Evolutionary conservation across 1,284 basidiomycete species (phyloP), one percentile per base, ranked within the genome.

Genomic region (Ceratobasidium sp.): DNA sequence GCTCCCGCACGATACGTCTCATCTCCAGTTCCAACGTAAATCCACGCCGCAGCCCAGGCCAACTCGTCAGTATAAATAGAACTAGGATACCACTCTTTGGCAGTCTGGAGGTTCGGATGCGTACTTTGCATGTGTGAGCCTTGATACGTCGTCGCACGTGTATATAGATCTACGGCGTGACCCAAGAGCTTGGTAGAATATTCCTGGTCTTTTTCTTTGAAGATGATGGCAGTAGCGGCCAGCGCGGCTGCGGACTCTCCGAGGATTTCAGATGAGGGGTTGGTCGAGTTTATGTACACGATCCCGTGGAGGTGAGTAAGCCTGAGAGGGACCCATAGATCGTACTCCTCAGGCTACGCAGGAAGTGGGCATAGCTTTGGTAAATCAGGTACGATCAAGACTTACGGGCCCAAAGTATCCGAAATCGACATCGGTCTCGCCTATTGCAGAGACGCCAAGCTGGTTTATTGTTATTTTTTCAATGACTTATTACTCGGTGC

Each of bases 291-390:
- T 56, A 76, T 76, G 71, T 76, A 76, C 24, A 73, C 72, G 39
- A 76, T 66, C 13, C 75, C 75, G 31, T 64, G 65, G 24, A 73
- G 61, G 49, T 74, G 75, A 16, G 56, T 69, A n/a, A 76, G 51
- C 0, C 49, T 29, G 16, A 58, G 14, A 2, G 75, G 75, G 1
- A 76, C 75, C 75, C 75, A 76, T 37, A 74, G 37, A 27, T 76
- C 73, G 65, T 76, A 76, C 19, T 76, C 75, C 65, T 76, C 75
- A 5, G 75, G 73, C 75, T 76, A n/a, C n/a, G n/a, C n/a, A n/a
- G n/a, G n/a, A 16, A 31, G 34, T 16, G 13, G 24, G 31, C 2
- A 58, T 16, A 37, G 8, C 4, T 8, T 16, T 16, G 27, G 22
- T 19, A 56, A 34, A 49, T 39, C n/a, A 8, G 1, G 29, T 6